Conservation (phyloP, 352 stramenopile species). For the Phytophthora pisi region DNA sequence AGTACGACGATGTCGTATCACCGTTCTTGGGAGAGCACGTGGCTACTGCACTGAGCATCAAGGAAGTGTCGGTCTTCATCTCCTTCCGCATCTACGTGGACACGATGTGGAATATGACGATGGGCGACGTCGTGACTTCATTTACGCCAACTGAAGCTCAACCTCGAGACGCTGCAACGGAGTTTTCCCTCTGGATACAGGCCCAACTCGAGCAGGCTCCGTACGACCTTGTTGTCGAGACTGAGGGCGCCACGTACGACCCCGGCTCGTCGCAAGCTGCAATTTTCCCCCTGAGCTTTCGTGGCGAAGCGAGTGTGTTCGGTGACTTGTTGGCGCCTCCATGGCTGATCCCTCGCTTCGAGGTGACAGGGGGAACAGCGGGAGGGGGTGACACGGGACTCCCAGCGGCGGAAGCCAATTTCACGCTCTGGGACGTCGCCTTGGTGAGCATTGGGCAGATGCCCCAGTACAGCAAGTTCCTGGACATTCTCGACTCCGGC, state of each 20-base stretch:
- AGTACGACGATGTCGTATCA: conserved; percentile 7
- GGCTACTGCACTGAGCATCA: neutral
- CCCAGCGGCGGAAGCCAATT: conserved; percentile 3
- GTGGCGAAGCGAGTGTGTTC: too few species aligned
- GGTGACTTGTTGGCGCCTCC: neutral
- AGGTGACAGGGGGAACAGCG: neutral
- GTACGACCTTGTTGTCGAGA: too few species aligned
- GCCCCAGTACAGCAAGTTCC: conserved; percentile 15
- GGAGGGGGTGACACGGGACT: conserved; percentile 6
- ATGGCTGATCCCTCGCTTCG: conserved; percentile 15
- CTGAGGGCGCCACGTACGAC: too few species aligned
- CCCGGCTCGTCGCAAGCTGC: too few species aligned
- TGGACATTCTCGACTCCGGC: conserved; percentile 8
- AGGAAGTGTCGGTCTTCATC: neutral
- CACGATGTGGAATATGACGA: conserved; percentile 1
- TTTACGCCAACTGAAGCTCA: too few species aligned
- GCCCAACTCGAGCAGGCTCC: too few species aligned
- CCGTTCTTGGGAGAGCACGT: conserved; percentile 1
- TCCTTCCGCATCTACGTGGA: neutral
- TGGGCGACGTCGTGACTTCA: too few species aligned
- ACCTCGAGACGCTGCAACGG: too few species aligned
- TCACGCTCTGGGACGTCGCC: conserved; percentile 14
- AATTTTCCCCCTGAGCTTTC: too few species aligned
- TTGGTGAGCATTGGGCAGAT: conserved; percentile 6
- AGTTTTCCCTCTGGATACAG: too few species aligned